Base-by-base conservation (phyloP, 345 rosid genomes). In the Aegle marmelos region DNA sequence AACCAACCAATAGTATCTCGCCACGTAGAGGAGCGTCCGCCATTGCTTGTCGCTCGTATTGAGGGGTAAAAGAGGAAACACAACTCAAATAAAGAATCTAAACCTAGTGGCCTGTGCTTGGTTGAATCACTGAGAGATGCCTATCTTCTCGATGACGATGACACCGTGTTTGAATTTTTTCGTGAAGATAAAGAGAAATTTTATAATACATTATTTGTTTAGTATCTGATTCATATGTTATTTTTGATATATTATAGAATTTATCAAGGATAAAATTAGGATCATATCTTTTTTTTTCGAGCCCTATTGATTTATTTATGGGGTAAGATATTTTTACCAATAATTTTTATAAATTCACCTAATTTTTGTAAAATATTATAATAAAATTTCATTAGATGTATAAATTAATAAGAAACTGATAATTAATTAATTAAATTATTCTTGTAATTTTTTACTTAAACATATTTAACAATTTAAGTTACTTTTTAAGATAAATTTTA, bases 201-300 rank as follows among this genome's bases (percentile, higher is more conserved):
- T 7, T 37, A 7, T 10, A 9, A 37, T 8, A 37, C 0, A 2
- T 37, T 8, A 37, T 8, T 37, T 37, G 9, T 37, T 37, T 37
- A 37, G 8, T 37, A 37, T 37, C 7, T 8, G 2, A 9, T 2
- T 37, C 0, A 37, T 37, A 37, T 37, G 9, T 7, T 37, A 37
- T 37, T 37, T 37, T 1, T 37, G 7, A 37, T 37, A 1, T 37
- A 37, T 37, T 37, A 37, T 37, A 37, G 11, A 37, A 37, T 37
- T 37, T 37, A 0, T 37, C 39, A 9, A 61, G 48, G 85, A 79
- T 74, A 82, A 85, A 80, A 73, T 39, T 11, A 37, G 82, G 80
- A 81, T 74, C 85, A 77, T 76, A 78, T 74, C 78, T 71, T 82
- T 84, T 82, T 79, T 78, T 79, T 78, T 76, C 74, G 16, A 71